Base-by-base conservation (phyloP, 768 basidiomycete species). In the Naganishia vishniacii region DNA sequence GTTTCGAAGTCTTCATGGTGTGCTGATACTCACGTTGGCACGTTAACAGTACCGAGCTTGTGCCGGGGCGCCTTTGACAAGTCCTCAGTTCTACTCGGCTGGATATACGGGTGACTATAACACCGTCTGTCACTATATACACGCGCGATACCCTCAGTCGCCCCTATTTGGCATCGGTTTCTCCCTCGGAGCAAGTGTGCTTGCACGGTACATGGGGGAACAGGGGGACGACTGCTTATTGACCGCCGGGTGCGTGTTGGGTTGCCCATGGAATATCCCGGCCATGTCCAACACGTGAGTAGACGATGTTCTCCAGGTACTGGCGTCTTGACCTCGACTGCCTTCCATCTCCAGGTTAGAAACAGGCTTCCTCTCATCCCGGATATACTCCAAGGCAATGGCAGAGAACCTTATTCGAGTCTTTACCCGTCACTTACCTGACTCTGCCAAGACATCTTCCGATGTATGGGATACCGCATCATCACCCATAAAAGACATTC, bases 41-140 rank as follows among this genome's bases (percentile, higher is more conserved):
- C 13, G 16, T 26, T 34, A 70, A 25, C 73, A 91, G 88, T 62
- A 63, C 29, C 65, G 65, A 31, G 65, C 51, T 18, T 67, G 89
- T 78, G 92, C 91, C 60, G 87, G 88, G 37, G 84, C 88, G 31
- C 88, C 88, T 2, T 75, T 97, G 62, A 94, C 90, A 1, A 85
- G 84, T 60, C 83, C 85, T 4, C 86, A 90, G 69, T 78, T 95
- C 41, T 97, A 80, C 67, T 74, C 73, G 29, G 75, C 90, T 18
- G 89, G 87, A 31, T 84, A 89, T 67, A 97, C 93, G 9, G 86
- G 92, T 68, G 94, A 99, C 78, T 81, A 92, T 37, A 85, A 91
- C 28, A 84, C 84, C 65, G 88, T 89, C 0, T 74, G 95, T 51
- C 81, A 87, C 69, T 87, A 88, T 78, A 83, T 97, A 60, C 81